Percentiles rank a stretch among this genome's conserved stretches.
Conservation (phyloP, 2,329 filamentous ascomycete species). For the Fusarium sp. region DNA sequence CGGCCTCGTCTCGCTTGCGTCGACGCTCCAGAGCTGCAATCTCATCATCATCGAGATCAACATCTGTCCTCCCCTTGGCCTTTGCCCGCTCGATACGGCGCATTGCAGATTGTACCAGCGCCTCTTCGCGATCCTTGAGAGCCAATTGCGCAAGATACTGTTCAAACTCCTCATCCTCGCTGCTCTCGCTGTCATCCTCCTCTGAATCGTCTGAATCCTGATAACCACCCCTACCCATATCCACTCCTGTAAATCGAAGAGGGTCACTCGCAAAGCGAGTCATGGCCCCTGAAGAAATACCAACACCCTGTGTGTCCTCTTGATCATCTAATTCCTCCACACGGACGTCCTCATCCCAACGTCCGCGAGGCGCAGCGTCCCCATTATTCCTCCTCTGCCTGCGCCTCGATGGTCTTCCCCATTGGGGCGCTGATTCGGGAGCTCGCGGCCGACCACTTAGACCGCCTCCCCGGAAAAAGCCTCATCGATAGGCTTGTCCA, state of each 20-base stretch:
- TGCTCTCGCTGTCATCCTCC: conserved; percentile 49
- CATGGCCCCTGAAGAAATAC: conserved; percentile 55
- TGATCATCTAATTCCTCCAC: conserved; percentile 75
- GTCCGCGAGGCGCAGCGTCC: conserved; percentile 52
- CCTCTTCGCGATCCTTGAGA: conserved; percentile 74
- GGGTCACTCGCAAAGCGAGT: conserved; percentile 67
- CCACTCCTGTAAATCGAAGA: conserved; percentile 68
- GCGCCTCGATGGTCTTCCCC: conserved; percentile 99
- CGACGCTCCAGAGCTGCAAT: conserved; percentile 79
- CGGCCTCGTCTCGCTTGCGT: conserved; percentile 63
- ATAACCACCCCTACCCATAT: conserved; percentile 58
- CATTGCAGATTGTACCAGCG: conserved; percentile 79
- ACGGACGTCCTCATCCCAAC: conserved; percentile 49
- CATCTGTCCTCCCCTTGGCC: conserved; percentile 77
- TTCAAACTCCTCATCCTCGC: conserved; percentile 51
- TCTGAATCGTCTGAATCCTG: conserved; percentile 46
- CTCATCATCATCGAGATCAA: conserved; percentile 82
- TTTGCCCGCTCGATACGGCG: conserved; percentile 82
- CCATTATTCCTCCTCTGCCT: conserved; percentile 70
- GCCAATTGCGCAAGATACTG: conserved; percentile 65
- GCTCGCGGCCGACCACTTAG: conserved; percentile 99
- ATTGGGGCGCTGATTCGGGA: conserved; percentile 92
- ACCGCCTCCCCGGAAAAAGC: conserved; percentile 99
- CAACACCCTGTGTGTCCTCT: conserved; percentile 61
- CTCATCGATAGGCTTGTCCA: conserved; percentile 99